phyloP scores from a whole-genome alignment of 352 stramenopile species.

The Globisporangium spiculum region DNA sequence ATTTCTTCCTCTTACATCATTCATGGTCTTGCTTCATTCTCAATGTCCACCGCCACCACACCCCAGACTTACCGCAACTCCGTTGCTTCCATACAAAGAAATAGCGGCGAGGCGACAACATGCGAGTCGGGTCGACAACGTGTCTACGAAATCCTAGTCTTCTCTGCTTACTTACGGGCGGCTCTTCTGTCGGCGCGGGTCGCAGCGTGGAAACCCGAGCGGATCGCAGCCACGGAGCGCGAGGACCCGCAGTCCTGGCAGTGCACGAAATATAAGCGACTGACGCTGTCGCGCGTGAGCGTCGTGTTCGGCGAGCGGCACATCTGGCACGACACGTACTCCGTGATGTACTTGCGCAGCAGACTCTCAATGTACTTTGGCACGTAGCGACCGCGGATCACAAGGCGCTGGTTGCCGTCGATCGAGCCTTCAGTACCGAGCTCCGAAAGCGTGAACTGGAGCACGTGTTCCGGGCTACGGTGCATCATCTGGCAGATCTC shows the following conservation, averaged over 20 bases:
- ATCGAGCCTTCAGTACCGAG: constrained; percentile 99
- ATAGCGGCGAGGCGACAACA: neutral
- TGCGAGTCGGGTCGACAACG: neutral
- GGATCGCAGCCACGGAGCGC: constrained; percentile 96
- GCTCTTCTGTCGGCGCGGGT: constrained; percentile 83
- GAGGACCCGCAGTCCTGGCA: constrained; percentile 97
- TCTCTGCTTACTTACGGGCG: constrained; percentile 73
- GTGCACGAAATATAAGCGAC: constrained; percentile 97
- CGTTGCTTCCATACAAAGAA: neutral
- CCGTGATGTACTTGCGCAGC: constrained; percentile 99
- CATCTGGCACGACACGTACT: constrained; percentile 99
- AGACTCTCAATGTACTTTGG: constrained; percentile 99
- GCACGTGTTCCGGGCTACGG: constrained; percentile 97
- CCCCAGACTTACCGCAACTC: neutral
- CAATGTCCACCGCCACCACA: neutral
- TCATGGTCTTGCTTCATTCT: constrained; percentile 5
- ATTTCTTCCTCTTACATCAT: constrained; percentile 3
- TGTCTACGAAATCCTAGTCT: constrained; percentile 14
- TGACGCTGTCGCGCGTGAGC: constrained; percentile 95
- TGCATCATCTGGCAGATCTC: constrained; percentile 99
- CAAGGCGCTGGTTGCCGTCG: constrained; percentile 97
- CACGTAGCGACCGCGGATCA: constrained; percentile 98
- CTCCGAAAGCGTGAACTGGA: constrained; percentile 99
- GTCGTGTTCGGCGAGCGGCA: constrained; percentile 98
- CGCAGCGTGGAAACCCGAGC: constrained; percentile 97